Percentiles rank a stretch among this genome's conserved stretches.
phyloP scores from a whole-genome alignment of 805 yeast genomes.

The Candida taoyuanica region DNA sequence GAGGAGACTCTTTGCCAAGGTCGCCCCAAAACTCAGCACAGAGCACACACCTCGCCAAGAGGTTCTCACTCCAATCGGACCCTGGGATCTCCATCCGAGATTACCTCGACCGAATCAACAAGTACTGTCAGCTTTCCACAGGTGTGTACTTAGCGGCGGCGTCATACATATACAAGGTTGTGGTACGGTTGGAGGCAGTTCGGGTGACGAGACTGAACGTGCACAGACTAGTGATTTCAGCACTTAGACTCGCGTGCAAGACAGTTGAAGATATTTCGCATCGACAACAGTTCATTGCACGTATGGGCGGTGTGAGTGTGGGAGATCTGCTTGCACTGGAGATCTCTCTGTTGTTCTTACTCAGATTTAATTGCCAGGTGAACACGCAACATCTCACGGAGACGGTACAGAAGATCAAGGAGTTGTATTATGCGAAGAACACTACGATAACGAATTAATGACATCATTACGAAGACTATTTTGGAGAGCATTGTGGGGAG shows the following conservation, averaged over 20 bases:
- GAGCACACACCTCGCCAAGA: conserved; percentile 18
- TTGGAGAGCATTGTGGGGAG: not conserved
- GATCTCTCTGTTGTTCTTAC: conserved; percentile 43
- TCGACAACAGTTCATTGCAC: conserved; percentile 40
- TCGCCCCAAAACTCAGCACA: conserved; percentile 8
- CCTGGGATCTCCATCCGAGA: conserved; percentile 25
- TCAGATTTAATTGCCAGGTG: conserved; percentile 46
- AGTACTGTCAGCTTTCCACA: conserved; percentile 26
- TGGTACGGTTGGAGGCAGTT: conserved; percentile 12
- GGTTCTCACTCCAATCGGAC: conserved; percentile 21
- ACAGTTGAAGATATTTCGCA: conserved; percentile 43
- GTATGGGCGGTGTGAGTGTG: conserved; percentile 40
- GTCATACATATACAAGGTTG: conserved; percentile 24
- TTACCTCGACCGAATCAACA: conserved; percentile 27
- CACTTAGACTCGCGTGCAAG: conserved; percentile 43
- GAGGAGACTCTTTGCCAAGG: not conserved
- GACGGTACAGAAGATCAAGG: conserved; percentile 3
- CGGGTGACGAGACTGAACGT: conserved; percentile 36
- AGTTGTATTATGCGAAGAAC: conserved; percentile 1
- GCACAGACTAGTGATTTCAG: conserved; percentile 41
- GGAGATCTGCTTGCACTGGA: conserved; percentile 45
- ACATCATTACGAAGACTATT: not conserved
- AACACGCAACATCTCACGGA: conserved; percentile 1
- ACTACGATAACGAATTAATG: not conserved
- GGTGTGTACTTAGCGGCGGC: conserved; percentile 28